Percentiles rank a stretch among this genome's conserved stretches.
These are phyloP conservation scores for Acrocalymma vagum DNA, from an alignment of 2,329 filamentous ascomycete species.

Conservation along the genomic window DNA sequence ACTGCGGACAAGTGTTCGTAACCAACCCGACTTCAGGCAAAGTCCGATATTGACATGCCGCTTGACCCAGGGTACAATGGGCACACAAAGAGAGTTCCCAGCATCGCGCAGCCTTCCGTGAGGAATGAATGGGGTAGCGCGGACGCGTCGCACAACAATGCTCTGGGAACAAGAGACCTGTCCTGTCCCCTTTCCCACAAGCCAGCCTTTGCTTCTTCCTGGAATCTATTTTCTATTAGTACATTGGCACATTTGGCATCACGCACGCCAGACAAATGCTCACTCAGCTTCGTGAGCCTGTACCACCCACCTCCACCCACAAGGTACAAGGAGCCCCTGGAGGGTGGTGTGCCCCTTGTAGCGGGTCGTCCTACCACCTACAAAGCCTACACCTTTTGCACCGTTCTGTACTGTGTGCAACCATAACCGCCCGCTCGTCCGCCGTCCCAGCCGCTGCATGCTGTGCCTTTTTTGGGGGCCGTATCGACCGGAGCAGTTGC, in stretches of 20 bases:
- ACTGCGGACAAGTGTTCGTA: slow-evolving; percentile 13
- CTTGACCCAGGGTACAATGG: not conserved
- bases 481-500: slow-evolving; percentile 19
- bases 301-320: slow-evolving; percentile 1
- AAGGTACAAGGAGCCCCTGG: no score
- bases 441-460: slow-evolving; percentile 13
- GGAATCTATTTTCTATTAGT: no score
- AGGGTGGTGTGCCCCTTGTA: slow-evolving; percentile 9
- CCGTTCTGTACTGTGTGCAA: slow-evolving; percentile 14
- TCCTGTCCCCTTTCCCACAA: no score
- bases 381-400: no score
- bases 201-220: no score
- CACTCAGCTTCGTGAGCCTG: slow-evolving; percentile 12
- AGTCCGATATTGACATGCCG: not conserved
- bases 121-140: slow-evolving; percentile 12
- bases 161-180: slow-evolving; percentile 10
- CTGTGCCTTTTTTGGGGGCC: slow-evolving; percentile 9
- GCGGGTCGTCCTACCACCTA: slow-evolving; percentile 17
- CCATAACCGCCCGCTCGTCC: slow-evolving; percentile 11
- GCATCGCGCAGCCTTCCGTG: slow-evolving; percentile 10
- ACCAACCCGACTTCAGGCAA: slow-evolving; percentile 3
- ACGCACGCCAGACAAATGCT: slow-evolving; percentile 1
- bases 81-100: slow-evolving; percentile 8
- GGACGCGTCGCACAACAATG: slow-evolving; percentile 18
- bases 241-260: slow-evolving; percentile 2